These are phyloP conservation scores for Oenanthe sinensis DNA, from an alignment of 129 eudicot species.

Conservation along the genomic window DNA sequence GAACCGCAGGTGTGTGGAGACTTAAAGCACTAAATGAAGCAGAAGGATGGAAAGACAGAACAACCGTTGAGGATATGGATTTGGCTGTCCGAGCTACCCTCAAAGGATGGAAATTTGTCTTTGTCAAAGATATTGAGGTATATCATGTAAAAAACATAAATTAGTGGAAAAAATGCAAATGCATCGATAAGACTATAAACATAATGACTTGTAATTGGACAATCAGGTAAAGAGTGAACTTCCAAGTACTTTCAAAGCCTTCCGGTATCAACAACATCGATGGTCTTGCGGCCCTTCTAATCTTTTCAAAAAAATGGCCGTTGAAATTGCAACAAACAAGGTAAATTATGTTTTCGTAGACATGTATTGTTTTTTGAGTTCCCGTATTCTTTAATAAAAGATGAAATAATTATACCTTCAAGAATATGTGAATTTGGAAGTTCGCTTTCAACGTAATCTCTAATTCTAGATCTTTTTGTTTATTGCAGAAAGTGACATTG, in stretches of 20 bases:
- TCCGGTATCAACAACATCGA: slow-evolving; percentile 80
- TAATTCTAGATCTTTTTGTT: neutral
- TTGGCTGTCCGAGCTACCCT: slow-evolving; percentile 81
- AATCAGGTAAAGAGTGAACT: slow-evolving; percentile 65
- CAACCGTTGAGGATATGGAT: slow-evolving; percentile 97
- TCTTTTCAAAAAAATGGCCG: slow-evolving; percentile 68
- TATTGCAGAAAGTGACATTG: slow-evolving; percentile 67
- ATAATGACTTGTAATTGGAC: neutral
- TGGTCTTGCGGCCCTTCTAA: slow-evolving; percentile 99
- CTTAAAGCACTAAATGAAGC: slow-evolving; percentile 76
- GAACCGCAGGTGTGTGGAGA: slow-evolving; percentile 98
- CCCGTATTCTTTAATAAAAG: too few species aligned
- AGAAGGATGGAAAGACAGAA: slow-evolving; percentile 91
- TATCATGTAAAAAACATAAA: neutral
- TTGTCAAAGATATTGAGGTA: slow-evolving; percentile 61
- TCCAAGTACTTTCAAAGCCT: slow-evolving; percentile 93
- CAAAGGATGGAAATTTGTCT: slow-evolving; percentile 92
- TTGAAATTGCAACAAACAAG: slow-evolving; percentile 60
- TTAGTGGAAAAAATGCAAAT: neutral
- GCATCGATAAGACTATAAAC: neutral
- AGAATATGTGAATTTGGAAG: neutral
- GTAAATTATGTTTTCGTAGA: slow-evolving; percentile 12
- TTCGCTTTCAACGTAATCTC: neutral
- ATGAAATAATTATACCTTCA: neutral
- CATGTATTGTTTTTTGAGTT: too few species aligned